A percentile compares a stretch with the other conserved stretches of the same genome.
These are phyloP conservation scores for Cystoderma amianthinum DNA, from an alignment of 768 basidiomycete species.

Conservation along the genomic window DNA sequence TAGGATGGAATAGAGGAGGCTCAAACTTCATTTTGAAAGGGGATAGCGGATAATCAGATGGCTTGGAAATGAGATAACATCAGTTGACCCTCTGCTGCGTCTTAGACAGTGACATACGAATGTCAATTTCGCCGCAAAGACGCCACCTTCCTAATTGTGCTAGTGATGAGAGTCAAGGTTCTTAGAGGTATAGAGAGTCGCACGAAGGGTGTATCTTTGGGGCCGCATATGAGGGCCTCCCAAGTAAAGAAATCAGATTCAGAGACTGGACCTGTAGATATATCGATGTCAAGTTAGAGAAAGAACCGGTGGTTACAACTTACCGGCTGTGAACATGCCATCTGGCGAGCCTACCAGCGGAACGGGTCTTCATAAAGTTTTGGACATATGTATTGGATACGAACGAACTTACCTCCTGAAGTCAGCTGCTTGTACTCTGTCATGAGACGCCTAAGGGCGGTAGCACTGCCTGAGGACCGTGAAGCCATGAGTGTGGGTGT, in stretches of 20 bases:
- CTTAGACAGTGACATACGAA: constrained; percentile 58
- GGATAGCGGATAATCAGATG: constrained; percentile 90
- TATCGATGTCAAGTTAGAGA: constrained; percentile 3
- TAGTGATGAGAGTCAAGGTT: constrained; percentile 4
- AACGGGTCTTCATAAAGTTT: constrained; percentile 1
- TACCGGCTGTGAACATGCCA: constrained; percentile 93
- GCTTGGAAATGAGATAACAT: constrained; percentile 33
- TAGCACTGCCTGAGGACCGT: constrained; percentile 49
- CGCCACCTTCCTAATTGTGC: constrained; percentile 80
- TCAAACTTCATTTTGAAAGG: constrained; percentile 99
- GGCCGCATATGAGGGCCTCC: constrained; percentile 92
- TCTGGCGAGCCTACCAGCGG: constrained; percentile 66
- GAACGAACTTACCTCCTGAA: constrained; percentile 50
- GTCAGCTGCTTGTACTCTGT: constrained; percentile 88
- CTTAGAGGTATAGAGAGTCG: no score
- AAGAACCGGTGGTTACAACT: no score
- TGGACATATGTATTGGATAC: background rate
- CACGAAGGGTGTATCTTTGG: constrained; percentile 92
- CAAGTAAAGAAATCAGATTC: constrained; percentile 94
- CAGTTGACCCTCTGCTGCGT: background rate
- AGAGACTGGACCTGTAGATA: constrained; percentile 66
- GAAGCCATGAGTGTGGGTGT: constrained; percentile 33
- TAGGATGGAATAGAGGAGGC: constrained; percentile 95
- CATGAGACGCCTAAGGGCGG: constrained; percentile 84
- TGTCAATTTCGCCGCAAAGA: constrained; percentile 86